Conservation (phyloP, 805 yeast species). For the Candida maesae region DNA sequence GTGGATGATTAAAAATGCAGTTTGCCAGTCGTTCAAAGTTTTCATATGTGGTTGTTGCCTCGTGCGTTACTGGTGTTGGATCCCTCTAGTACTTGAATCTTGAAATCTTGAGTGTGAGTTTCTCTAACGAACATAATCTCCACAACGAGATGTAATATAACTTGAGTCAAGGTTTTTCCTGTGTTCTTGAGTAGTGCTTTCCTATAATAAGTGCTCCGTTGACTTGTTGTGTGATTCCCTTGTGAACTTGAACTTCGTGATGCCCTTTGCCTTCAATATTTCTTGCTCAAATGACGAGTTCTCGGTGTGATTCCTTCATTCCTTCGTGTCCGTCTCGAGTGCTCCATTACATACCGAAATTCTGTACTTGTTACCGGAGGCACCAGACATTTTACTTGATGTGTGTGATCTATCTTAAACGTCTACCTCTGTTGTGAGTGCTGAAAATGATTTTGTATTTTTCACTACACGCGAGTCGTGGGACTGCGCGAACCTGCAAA, state of each 20-base stretch:
- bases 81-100: no score
- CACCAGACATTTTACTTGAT: conserved; percentile 73
- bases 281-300: background rate
- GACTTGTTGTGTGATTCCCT: background rate
- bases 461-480: conserved; percentile 17
- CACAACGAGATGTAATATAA: no score
- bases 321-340: conserved; percentile 2
- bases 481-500: conserved; percentile 18
- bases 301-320: background rate
- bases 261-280: background rate
- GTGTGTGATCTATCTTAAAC: conserved; percentile 8
- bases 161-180: no score
- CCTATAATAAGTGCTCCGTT: background rate
- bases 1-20: no score
- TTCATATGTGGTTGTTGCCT: no score
- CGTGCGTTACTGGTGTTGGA: no score
- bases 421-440: conserved; percentile 8
- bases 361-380: conserved; percentile 99
- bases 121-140: no score
- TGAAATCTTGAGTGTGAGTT: no score
- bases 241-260: no score
- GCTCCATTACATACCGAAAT: conserved; percentile 77
- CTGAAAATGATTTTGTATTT: conserved; percentile 20
- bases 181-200: no score
- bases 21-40: no score